Evolutionary conservation across 83 land plant species (phyloP).

Genomic region (Picea mariana): DNA sequence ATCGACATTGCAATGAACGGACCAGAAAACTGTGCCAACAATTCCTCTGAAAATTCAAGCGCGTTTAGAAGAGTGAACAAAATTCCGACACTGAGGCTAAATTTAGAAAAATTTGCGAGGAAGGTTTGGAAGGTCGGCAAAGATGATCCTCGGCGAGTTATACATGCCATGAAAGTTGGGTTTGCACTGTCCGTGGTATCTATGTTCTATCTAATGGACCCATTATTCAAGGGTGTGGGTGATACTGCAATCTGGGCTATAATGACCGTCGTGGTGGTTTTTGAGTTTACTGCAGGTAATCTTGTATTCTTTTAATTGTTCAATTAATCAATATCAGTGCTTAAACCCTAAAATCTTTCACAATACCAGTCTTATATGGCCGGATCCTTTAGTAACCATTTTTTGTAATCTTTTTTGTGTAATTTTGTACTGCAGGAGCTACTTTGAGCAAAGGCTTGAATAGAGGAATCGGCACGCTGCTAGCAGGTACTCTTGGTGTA

Average conservation of each 20-base stretch:
- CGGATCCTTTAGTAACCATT: too few species aligned
- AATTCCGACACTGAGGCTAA: too few species aligned
- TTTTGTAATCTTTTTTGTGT: too few species aligned
- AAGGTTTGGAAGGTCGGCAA: constrained; percentile 26
- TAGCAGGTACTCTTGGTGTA: constrained; percentile 44
- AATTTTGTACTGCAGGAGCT: neutral
- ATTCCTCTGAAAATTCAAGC: too few species aligned
- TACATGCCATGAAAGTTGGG: constrained; percentile 68
- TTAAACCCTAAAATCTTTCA: too few species aligned
- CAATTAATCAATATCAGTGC: too few species aligned
- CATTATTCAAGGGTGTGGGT: constrained; percentile 57
- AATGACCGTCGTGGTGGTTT: constrained; percentile 79
- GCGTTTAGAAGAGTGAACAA: too few species aligned
- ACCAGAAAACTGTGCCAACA: too few species aligned
- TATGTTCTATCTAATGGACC: constrained; percentile 38
- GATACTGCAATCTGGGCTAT: constrained; percentile 81
- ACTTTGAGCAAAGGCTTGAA: constrained; percentile 28
- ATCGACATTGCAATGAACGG: too few species aligned
- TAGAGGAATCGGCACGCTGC: constrained; percentile 26
- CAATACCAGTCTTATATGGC: too few species aligned
- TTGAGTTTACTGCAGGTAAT: constrained; percentile 80
- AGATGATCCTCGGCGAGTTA: constrained; percentile 48
- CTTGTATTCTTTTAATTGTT: too few species aligned
- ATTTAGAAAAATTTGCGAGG: neutral
- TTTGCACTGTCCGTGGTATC: constrained; percentile 61